Base-by-base conservation (phyloP, 257 asterid species). In the Eucommia ulmoides region DNA sequence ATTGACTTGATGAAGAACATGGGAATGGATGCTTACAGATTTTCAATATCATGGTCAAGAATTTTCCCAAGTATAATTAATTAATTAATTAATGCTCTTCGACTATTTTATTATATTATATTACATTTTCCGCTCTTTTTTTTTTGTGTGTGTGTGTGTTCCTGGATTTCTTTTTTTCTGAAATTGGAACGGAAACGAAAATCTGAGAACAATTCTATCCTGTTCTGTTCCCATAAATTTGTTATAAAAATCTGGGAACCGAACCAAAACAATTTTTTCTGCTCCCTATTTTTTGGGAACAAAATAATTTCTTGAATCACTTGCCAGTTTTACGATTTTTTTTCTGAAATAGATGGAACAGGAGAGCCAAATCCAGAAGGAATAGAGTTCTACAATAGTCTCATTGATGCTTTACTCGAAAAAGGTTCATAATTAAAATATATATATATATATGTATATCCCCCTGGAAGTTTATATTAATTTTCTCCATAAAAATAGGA, bases 31-130 rank as follows among this genome's bases (percentile, higher is more conserved):
- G 87, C 94, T 46, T 87, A 83, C 51, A 74, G 97, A 69, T 87
- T 87, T 64, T 87, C 94, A 56, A 81, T 87, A 26, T 80, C 97
- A 25, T 87, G 94, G 97, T 70, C 97, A 50, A 74, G 97, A 71
- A 83, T 87, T 38, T 74, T 74, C 52, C 87, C 97, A 41, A 71
- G 97, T 87, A 80, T 67, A 78, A 54, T n/a, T n/a, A n/a, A n/a
- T n/a, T n/a, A n/a, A n/a, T n/a, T n/a, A n/a, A n/a, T n/a, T n/a
- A n/a, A n/a, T n/a, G n/a, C n/a, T n/a, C n/a, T n/a, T n/a, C n/a
- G n/a, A n/a, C n/a, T 23, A 21, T 26, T 16, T 10, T 18, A 17
- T 0, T 44, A 7, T 20, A 25, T 41, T 24, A 14, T 1, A 22
- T 54, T 20, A 19, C 12, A 19, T 17, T 0, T 17, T 18, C 26